These are phyloP conservation scores for Tuctoria greenei DNA, from an alignment of 176 grass and related monocot genomes.

Conservation along the genomic window DNA sequence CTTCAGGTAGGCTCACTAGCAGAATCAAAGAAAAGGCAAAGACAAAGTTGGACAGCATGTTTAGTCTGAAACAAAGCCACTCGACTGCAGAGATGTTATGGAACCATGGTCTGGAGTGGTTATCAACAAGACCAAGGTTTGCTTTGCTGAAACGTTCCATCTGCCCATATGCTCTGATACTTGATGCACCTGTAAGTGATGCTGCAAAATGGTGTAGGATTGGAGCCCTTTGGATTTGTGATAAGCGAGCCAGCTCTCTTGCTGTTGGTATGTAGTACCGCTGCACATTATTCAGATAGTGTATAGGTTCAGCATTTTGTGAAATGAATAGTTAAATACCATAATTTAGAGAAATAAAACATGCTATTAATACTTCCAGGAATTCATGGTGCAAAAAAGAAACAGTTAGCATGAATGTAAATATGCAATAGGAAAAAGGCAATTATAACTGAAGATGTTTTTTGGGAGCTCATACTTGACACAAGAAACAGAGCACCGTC, in stretches of 20 bases:
- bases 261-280: slow-evolving; percentile 91
- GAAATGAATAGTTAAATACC: not conserved
- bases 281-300: slow-evolving; percentile 53
- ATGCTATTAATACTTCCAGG: not conserved
- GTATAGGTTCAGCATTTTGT: slow-evolving; percentile 32
- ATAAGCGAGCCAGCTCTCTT: slow-evolving; percentile 81
- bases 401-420: not conserved
- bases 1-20: slow-evolving; percentile 93
- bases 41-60: slow-evolving; percentile 86
- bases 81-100: slow-evolving; percentile 75
- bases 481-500: slow-evolving; percentile 61
- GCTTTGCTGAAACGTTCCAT: slow-evolving; percentile 77
- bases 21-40: slow-evolving; percentile 88
- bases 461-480: slow-evolving; percentile 62
- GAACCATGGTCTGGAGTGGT: slow-evolving; percentile 89
- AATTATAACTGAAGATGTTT: not conserved
- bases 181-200: slow-evolving; percentile 79
- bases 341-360: slow-evolving; percentile 22
- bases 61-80: slow-evolving; percentile 94
- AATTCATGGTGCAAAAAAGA: not conserved
- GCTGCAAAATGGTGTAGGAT: slow-evolving; percentile 96
- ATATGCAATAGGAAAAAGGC: not conserved
- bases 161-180: slow-evolving; percentile 87
- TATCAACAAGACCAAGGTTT: slow-evolving; percentile 72
- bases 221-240: slow-evolving; percentile 88